Base-by-base conservation (phyloP, 768 basidiomycete genomes). In the Lyophyllum atratum region DNA sequence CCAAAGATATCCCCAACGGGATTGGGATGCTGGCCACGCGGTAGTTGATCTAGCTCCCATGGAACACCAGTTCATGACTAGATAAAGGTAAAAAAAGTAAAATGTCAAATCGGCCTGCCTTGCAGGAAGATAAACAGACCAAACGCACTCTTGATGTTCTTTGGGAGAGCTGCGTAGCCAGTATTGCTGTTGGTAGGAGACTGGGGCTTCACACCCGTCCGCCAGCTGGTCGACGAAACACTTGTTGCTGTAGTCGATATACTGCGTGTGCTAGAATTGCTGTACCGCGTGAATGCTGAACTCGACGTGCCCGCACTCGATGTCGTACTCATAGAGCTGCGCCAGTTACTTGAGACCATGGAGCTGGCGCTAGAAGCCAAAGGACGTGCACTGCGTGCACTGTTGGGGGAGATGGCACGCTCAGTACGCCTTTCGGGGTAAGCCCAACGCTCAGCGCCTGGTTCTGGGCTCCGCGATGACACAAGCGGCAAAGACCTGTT, bases 241-340 rank as follows among this genome's bases (percentile, higher is more conserved):
- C 89, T 90, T 15, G 92, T 94, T 43, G 91, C 92, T 54, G 83
- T 83, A 4, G 92, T 93, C 21, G 89, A 89, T 40, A 92, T 78
- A 61, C 90, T 92, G 54, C 89, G 79, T 55, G 79, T 65, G 68
- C 89, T 88, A 40, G 83, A 81, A 65, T 89, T 89, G 74, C 90
- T 92, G 74, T 89, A 92, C 57, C 87, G 77, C 22, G 92, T 92
- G 65, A 92, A 93, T 31, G 85, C 85, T 21, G 83, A 86, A 22
- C 85, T 80, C 9, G 86, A 87, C 14, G 87, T 84, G 60, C 82
- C 83, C 11, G 87, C 85, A 66, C 86, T 89, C 48, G 83, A 84
- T 9, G 80, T 80, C n/a, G 84, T 85, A 55, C 84, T 83, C 79
- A 80, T 84, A 40, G 90, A 90, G 70, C 81, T 90, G 56, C 90